phyloP scores from a whole-genome alignment of 139 green algal genomes.

The Chlamydomonas schloesseri region DNA sequence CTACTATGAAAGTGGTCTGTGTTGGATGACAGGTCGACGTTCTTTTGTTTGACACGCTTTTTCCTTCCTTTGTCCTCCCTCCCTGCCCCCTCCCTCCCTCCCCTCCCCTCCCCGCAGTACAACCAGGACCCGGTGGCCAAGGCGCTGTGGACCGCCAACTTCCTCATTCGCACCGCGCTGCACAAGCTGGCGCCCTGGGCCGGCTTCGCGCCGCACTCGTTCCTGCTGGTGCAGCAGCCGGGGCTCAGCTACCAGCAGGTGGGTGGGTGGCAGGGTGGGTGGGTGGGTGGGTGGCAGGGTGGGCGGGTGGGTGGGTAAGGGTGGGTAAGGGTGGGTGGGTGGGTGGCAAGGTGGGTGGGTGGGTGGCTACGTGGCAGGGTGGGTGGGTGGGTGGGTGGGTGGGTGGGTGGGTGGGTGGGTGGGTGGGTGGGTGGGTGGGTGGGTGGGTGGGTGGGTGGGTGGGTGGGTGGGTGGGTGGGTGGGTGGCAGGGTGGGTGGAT shows the following conservation, averaged over 20 bases:
- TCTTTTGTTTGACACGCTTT: too few species aligned
- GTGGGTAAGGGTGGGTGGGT: not conserved
- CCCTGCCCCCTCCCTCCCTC: not conserved
- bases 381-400: not conserved
- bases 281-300: not conserved
- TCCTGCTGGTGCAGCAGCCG: conserved; percentile 37
- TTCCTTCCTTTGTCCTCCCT: too few species aligned
- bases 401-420: not conserved
- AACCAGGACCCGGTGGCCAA: conserved; percentile 6
- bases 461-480: too few species aligned
- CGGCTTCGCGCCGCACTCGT: conserved; percentile 36
- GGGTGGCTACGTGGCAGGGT: too few species aligned
- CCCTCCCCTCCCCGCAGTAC: conserved; percentile 31
- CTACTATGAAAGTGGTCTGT: too few species aligned
- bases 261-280: not conserved
- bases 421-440: not conserved
- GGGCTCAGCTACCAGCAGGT: conserved; percentile 39
- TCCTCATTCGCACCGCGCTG: not conserved
- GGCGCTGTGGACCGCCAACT: conserved; percentile 41
- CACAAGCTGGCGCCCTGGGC: conserved; percentile 15
- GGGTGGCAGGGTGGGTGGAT: too few species aligned
- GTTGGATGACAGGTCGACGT: too few species aligned
- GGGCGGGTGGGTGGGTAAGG: too few species aligned
- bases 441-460: too few species aligned
- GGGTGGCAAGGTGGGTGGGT: not conserved